Percentiles rank a stretch among this genome's conserved stretches.
Evolutionary conservation across 2,329 filamentous ascomycete genomes (phyloP).

Genomic region (Aspergillus viridinutans): DNA sequence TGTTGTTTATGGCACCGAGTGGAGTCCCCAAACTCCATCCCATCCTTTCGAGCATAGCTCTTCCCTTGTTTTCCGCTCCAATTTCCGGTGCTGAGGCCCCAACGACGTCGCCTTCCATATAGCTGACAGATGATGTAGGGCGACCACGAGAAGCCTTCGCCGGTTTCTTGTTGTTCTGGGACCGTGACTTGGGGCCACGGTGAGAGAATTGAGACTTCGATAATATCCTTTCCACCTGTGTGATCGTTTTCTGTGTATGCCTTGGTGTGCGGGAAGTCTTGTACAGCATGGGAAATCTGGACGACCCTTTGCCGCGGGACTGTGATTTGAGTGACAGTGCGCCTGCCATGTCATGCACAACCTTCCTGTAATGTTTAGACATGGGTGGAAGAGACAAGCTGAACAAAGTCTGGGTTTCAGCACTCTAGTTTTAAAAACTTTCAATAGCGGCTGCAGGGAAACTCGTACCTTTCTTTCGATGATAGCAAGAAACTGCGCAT

Average conservation of each 20-base stretch:
- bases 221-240: slow-evolving; percentile 40
- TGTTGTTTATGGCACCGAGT: slow-evolving; percentile 75
- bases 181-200: slow-evolving; percentile 22
- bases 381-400: slow-evolving; percentile 79
- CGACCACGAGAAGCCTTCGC: slow-evolving; percentile 32
- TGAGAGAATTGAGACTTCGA: slow-evolving; percentile 30
- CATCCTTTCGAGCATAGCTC: slow-evolving; percentile 92
- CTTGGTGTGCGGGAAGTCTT: slow-evolving; percentile 65
- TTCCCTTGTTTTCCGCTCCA: slow-evolving; percentile 74
- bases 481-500: slow-evolving; percentile 67
- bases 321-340: slow-evolving; percentile 77
- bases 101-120: slow-evolving; percentile 82
- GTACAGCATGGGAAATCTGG: slow-evolving; percentile 71
- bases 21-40: slow-evolving; percentile 87
- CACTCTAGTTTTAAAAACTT: neutral
- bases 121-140: slow-evolving; percentile 49
- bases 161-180: slow-evolving; percentile 16
- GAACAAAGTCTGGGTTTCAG: slow-evolving; percentile 6
- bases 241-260: slow-evolving; percentile 55
- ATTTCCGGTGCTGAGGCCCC: slow-evolving; percentile 82
- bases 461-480: slow-evolving; percentile 57
- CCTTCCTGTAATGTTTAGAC: slow-evolving; percentile 70
- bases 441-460: neutral
- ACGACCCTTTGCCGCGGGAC: slow-evolving; percentile 68
- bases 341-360: slow-evolving; percentile 73